A percentile compares a stretch with the other conserved stretches of the same genome.
Evolutionary conservation across 2,329 filamentous ascomycete species (phyloP).

Genomic region (Colletotrichum magnum): DNA sequence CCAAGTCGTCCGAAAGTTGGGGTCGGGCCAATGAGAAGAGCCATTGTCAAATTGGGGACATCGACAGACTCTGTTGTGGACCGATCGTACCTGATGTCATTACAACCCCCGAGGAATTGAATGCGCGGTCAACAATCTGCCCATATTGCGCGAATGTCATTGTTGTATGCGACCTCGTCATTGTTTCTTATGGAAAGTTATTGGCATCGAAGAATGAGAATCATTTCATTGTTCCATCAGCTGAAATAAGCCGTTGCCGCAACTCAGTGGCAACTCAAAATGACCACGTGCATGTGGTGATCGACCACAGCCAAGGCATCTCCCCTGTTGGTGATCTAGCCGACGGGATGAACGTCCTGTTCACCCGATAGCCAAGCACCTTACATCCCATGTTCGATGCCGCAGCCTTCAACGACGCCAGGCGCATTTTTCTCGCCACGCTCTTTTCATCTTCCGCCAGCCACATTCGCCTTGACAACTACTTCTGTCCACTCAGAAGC

Average conservation of each 20-base stretch:
- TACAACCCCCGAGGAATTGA: neutral
- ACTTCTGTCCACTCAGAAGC: neutral
- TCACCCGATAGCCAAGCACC: slow-evolving; percentile 1
- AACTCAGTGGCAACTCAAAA: no score
- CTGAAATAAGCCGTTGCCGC: no score
- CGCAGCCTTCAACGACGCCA: no score
- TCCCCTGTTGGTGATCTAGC: slow-evolving; percentile 5
- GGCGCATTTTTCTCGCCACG: no score
- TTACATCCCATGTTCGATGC: neutral
- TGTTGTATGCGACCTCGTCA: neutral
- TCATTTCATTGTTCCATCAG: no score
- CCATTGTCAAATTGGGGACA: neutral
- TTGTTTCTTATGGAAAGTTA: no score
- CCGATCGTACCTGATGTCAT: slow-evolving; percentile 29
- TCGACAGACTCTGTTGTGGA: neutral
- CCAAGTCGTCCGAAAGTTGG: slow-evolving; percentile 21
- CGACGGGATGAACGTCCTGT: slow-evolving; percentile 21
- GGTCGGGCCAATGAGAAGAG: slow-evolving; percentile 22
- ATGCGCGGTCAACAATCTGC: neutral
- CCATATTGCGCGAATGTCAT: neutral
- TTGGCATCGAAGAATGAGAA: no score
- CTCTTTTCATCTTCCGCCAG: no score
- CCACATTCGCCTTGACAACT: no score
- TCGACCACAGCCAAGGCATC: no score
- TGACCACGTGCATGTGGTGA: no score